Evolutionary conservation across 148 eudicot genomes (phyloP), one percentile per base, ranked within the genome.

Genomic region (Mesembryanthemum crystallinum): DNA sequence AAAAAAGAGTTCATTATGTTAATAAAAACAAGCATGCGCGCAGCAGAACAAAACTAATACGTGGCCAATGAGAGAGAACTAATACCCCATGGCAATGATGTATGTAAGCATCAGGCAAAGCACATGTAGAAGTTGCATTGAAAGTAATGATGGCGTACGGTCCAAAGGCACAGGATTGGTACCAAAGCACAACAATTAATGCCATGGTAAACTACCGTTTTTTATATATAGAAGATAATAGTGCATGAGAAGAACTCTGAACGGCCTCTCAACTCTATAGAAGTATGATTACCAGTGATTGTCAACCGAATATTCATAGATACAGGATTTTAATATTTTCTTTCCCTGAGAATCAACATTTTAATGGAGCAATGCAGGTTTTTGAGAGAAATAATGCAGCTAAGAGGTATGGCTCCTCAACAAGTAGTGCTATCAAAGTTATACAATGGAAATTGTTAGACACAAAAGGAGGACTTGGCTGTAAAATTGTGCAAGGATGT

Each of bases 221-320:
- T n/a, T n/a, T n/a, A n/a, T n/a, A n/a, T n/a, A n/a, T n/a, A n/a
- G n/a, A n/a, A n/a, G n/a, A n/a, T n/a, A n/a, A 67, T 95, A 94
- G 76, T 91, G 98, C 69, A 77, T 71, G 47, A 90, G 88, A 87
- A 84, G 75, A 90, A 94, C 72, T 79, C 93, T 7, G 97, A 86
- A 45, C 89, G 93, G 97, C 92, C 27, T 84, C 88, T 81, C 88
- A 89, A 45, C 59, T 94, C 12, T 94, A 88, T 64, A 87, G 68
- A 73, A 87, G 88, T 77, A 92, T 92, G 96, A 77, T 87, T 64
- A 76, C 82, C 78, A 86, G 80, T 45, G 88, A 90, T 47, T 86
- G 86, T 83, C 83, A 82, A 78, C 96, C 95, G 9, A 82, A 90
- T 77, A 77, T 60, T 72, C 64, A 55, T 27, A 87, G 89, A 24